phyloP scores from a whole-genome alignment of 2,329 filamentous ascomycete genomes.

The Aspergillus clavatus region DNA sequence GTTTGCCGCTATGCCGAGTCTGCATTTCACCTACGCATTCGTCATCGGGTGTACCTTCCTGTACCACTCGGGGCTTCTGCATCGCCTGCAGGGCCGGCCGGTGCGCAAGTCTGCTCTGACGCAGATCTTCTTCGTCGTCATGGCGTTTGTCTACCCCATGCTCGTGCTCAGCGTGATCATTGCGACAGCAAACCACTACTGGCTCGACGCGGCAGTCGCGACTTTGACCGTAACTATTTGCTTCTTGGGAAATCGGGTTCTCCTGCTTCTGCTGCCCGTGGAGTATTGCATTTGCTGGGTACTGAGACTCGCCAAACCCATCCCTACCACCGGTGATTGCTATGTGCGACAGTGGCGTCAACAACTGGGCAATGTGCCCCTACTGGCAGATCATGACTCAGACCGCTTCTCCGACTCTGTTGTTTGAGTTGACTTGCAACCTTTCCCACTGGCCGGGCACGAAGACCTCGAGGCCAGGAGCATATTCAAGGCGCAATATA shows the following conservation, averaged over 20 bases:
- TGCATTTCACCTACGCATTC: slow-evolving; percentile 56
- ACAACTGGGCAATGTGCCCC: neutral
- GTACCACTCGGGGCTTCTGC: slow-evolving; percentile 49
- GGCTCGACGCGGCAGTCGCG: slow-evolving; percentile 51
- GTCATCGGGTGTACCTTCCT: slow-evolving; percentile 51
- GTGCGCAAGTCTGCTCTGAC: slow-evolving; percentile 38
- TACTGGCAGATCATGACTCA: neutral
- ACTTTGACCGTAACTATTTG: slow-evolving; percentile 46
- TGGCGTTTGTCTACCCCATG: slow-evolving; percentile 48
- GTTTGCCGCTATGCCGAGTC: slow-evolving; percentile 54
- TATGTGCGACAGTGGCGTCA: neutral
- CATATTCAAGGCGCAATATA: too few relatives aligned
- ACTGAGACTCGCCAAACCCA: slow-evolving; percentile 49
- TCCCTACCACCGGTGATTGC: slow-evolving; percentile 47
- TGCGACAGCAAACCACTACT: slow-evolving; percentile 57
- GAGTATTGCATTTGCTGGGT: slow-evolving; percentile 49
- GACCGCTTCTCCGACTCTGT: neutral
- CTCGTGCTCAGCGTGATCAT: slow-evolving; percentile 51
- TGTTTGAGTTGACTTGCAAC: neutral
- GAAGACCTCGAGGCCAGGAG: too few relatives aligned
- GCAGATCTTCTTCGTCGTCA: slow-evolving; percentile 41
- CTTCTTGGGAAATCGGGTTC: slow-evolving; percentile 48
- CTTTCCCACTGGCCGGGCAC: neutral
- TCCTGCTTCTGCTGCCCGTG: slow-evolving; percentile 48
- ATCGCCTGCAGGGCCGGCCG: slow-evolving; percentile 41